A percentile compares a stretch with the other conserved stretches of the same genome.
These are phyloP conservation scores for Mycena vulgaris DNA, from an alignment of 768 basidiomycete species.

Conservation along the genomic window DNA sequence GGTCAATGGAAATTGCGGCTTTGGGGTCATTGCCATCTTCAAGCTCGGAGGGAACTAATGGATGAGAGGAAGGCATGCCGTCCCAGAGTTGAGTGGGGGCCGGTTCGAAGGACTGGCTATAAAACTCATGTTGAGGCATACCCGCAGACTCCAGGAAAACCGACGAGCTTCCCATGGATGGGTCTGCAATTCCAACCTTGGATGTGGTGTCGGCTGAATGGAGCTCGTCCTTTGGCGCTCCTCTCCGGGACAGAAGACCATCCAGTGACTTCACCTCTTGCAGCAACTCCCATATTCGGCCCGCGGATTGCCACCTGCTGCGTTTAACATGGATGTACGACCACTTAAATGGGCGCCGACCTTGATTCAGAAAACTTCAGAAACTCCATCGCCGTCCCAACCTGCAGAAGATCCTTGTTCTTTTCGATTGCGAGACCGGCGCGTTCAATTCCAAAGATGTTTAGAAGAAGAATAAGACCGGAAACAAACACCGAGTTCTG, in stretches of 20 bases:
- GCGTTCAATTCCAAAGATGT: conserved; percentile 8
- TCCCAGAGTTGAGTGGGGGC: not conserved
- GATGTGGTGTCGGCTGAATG: no score
- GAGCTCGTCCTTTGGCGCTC: no score
- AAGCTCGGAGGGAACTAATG: not conserved
- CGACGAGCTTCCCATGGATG: no score
- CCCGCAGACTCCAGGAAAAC: no score
- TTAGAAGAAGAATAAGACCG: conserved; percentile 3
- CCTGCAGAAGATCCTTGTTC: not conserved
- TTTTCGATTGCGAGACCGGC: conserved; percentile 5
- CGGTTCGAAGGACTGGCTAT: no score
- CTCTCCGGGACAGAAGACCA: not conserved
- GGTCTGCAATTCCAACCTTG: no score
- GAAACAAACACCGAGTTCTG: conserved; percentile 17
- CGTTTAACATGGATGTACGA: no score
- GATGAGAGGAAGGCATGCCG: not conserved
- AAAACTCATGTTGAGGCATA: no score
- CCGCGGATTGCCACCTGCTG: conserved; percentile 1
- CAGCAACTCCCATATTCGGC: conserved; percentile 27
- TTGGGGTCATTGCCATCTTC: not conserved
- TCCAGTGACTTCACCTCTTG: conserved; percentile 27
- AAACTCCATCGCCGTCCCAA: conserved; percentile 12
- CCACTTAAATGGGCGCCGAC: not conserved
- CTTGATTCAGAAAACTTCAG: conserved; percentile 19
- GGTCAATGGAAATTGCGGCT: not conserved